Base-by-base conservation (phyloP, 2,329 filamentous ascomycete species). In the Exutisphaerella laricina region DNA sequence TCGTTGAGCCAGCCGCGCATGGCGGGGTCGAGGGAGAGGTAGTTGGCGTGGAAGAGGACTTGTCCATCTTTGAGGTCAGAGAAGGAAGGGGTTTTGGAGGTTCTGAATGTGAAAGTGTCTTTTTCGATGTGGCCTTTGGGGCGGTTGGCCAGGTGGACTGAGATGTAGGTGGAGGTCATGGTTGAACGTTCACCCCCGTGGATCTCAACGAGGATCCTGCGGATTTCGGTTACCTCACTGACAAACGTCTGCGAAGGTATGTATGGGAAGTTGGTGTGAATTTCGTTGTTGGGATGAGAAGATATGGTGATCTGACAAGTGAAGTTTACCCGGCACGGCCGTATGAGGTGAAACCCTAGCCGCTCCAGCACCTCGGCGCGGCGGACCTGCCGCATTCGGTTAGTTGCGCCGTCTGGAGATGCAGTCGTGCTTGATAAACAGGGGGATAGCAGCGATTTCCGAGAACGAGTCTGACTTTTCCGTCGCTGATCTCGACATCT, bases 11-110 rank as follows among this genome's bases (percentile, higher is more conserved):
- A 74, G 33, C 62, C 65, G 23, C 73, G 66, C 57, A 75, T 71
- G 1, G 71, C 73, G 3, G 74, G 73, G 56, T 77, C 73, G 42
- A 75, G 74, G 47, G 70, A 74, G 41, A 75, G 56, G 55, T 68
- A 74, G 20, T 68, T 57, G 2, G 62, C 57, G 53, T 74, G 70
- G 47, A 73, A 54, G 18, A 76, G 66, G 50, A 72, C 61, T 58
- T 75, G 62, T 44, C 65, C 58, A 26, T 65, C 45, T 22, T 60
- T 56, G 8, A 58, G 45, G 2, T 48, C 35, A 7, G 43, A 41
- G 12, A 34, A 17, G 10, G 51, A 53, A 1, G 55, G 54, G 2
- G 48, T 48, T 9, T 39, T 31, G 32, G 55, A 47, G 14, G 45
- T 21, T 42, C 52, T 46, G 31, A 51, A 30, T 23, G 41, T 47